Evolutionary conservation across 2,329 filamentous ascomycete genomes (phyloP).

Genomic region (Zopfia rhizophila): DNA sequence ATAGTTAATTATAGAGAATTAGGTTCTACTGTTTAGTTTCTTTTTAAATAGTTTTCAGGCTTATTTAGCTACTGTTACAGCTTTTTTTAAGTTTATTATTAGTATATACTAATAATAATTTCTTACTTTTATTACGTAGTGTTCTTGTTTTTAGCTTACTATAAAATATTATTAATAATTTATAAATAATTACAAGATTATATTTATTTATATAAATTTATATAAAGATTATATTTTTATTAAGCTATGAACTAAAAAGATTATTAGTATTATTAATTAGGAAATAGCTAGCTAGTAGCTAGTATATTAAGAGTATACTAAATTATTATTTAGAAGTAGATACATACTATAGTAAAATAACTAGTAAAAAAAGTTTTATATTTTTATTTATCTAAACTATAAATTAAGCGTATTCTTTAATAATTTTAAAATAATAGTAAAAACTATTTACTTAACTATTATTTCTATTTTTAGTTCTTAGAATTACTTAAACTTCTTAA

Average conservation of each 20-base stretch:
- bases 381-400: constrained; percentile 7
- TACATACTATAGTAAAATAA: constrained; percentile 2
- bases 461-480: too few species aligned
- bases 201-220: constrained; percentile 8
- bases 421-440: too few species aligned
- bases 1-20: too few species aligned
- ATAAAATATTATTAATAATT: too few species aligned
- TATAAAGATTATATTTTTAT: constrained; percentile 8
- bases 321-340: constrained; percentile 10
- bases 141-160: too few species aligned
- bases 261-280: constrained; percentile 12
- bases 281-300: constrained; percentile 13
- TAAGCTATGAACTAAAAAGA: constrained; percentile 5
- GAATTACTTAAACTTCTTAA: constrained; percentile 5
- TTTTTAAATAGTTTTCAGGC: too few species aligned
- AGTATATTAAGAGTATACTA: constrained; percentile 16
- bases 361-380: constrained; percentile 8
- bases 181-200: constrained; percentile 6
- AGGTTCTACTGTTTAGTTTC: too few species aligned
- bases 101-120: too few species aligned
- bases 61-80: too few species aligned
- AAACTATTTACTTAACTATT: too few species aligned
- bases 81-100: too few species aligned
- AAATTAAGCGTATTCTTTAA: constrained; percentile 1
- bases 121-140: too few species aligned